A percentile compares a stretch with the other conserved stretches of the same genome.
Evolutionary conservation across 73 alveolate species (phyloP).

Genomic region (Blepharisma japonicum): DNA sequence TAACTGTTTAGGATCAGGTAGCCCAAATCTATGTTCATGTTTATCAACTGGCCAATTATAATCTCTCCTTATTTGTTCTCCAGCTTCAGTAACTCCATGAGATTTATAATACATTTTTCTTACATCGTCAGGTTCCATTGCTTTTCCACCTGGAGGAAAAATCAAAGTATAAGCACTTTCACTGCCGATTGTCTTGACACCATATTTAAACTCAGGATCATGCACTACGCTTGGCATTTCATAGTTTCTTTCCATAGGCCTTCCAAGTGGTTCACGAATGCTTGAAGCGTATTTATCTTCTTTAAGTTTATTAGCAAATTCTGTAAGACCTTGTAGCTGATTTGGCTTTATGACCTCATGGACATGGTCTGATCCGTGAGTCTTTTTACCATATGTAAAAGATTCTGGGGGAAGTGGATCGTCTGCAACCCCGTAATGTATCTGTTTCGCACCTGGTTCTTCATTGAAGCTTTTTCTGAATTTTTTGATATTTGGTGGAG

Average conservation of each 20-base stretch:
- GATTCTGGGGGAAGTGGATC: constrained; percentile 59
- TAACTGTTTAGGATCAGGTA: constrained; percentile 56
- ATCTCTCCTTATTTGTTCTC: constrained; percentile 68
- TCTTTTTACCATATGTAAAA: constrained; percentile 60
- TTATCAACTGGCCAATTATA: constrained; percentile 70
- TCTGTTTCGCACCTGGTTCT: constrained; percentile 73
- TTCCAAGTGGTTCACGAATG: constrained; percentile 78
- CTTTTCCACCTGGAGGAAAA: constrained; percentile 59
- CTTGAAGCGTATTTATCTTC: constrained; percentile 65
- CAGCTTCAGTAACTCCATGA: constrained; percentile 80
- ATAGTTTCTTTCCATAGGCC: constrained; percentile 60
- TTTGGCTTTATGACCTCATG: constrained; percentile 73
- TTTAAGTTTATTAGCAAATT: constrained; percentile 57
- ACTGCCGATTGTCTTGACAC: constrained; percentile 67
- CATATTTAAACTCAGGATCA: constrained; percentile 54
- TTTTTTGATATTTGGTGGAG: constrained; percentile 72
- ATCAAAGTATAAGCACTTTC: constrained; percentile 70
- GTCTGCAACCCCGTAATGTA: constrained; percentile 75
- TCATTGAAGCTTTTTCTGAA: constrained; percentile 67
- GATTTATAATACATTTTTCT: constrained; percentile 59
- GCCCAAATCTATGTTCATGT: constrained; percentile 68
- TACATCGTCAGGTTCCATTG: constrained; percentile 50
- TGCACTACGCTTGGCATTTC: constrained; percentile 61
- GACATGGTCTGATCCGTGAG: constrained; percentile 69
- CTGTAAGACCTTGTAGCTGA: constrained; percentile 69